Evolutionary conservation across 139 green algal species (phyloP).

Genomic region (Zygnema cylindricum): DNA sequence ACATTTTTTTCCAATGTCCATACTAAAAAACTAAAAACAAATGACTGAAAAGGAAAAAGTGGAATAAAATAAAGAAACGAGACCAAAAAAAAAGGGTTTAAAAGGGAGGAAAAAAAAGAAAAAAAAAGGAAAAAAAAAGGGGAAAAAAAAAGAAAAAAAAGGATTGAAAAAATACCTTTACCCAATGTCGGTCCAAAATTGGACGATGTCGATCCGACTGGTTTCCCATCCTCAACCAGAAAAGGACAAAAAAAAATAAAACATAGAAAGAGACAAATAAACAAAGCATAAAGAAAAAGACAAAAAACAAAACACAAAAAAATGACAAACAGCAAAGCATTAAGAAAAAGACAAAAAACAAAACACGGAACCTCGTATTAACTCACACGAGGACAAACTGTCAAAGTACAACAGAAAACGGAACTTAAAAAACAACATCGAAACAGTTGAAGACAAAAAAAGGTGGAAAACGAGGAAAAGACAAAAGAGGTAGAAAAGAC

Average conservation of each 20-base stretch:
- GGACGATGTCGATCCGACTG: constrained; percentile 81
- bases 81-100: too few species aligned
- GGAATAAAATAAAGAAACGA: background rate
- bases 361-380: background rate
- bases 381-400: background rate
- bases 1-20: background rate
- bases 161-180: constrained; percentile 75
- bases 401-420: background rate
- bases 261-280: too few species aligned
- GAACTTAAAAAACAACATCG: background rate
- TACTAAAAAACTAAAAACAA: background rate
- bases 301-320: background rate
- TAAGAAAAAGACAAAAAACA: background rate
- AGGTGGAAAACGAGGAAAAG: too few species aligned
- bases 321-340: background rate
- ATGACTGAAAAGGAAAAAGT: background rate
- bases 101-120: too few species aligned
- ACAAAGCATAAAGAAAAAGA: background rate
- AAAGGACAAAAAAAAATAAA: too few species aligned
- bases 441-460: too few species aligned
- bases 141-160: background rate
- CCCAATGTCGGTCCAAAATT: constrained; percentile 82
- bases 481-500: too few species aligned
- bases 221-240: too few species aligned
- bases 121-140: too few species aligned